Evolutionary conservation across 768 basidiomycete genomes (phyloP).

Genomic region (Rubroboletus pulcherrimus): DNA sequence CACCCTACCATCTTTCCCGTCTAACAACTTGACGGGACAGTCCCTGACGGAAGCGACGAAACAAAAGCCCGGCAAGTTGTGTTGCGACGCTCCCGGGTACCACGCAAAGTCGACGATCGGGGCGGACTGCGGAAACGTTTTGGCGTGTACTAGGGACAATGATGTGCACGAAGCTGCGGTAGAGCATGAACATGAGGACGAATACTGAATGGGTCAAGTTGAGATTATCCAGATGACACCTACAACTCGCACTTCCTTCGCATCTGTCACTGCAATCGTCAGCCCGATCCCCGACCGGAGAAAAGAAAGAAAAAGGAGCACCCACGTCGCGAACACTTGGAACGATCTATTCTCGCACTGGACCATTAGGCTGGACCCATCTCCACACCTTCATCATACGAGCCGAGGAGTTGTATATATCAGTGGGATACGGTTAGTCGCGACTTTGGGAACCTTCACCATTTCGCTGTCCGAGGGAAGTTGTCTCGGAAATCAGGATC

Average conservation of each 20-base stretch:
- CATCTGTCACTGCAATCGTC: neutral
- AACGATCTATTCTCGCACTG: slow-evolving; percentile 71
- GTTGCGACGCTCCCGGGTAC: slow-evolving; percentile 73
- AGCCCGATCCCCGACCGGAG: neutral
- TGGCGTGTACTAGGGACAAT: slow-evolving; percentile 11
- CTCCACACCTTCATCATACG: slow-evolving; percentile 55
- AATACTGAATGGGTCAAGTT: neutral
- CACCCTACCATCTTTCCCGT: slow-evolving; percentile 75
- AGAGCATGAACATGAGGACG: neutral
- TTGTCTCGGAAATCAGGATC: slow-evolving; percentile 34
- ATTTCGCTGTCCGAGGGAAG: slow-evolving; percentile 54
- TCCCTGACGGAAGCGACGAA: slow-evolving; percentile 83
- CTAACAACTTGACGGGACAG: slow-evolving; percentile 79
- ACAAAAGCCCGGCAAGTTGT: slow-evolving; percentile 66
- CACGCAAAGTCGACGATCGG: slow-evolving; percentile 78
- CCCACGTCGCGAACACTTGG: slow-evolving; percentile 50
- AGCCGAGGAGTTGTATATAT: neutral
- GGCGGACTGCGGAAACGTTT: slow-evolving; percentile 50
- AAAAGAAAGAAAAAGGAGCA: neutral
- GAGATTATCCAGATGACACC: neutral
- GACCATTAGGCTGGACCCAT: slow-evolving; percentile 64
- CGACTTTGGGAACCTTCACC: slow-evolving; percentile 35
- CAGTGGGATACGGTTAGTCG: neutral
- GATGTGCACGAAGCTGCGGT: neutral
- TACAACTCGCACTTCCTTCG: neutral